These are phyloP conservation scores for Prototheca cutis DNA, from an alignment of 163 green algal genomes.

Conservation along the genomic window DNA sequence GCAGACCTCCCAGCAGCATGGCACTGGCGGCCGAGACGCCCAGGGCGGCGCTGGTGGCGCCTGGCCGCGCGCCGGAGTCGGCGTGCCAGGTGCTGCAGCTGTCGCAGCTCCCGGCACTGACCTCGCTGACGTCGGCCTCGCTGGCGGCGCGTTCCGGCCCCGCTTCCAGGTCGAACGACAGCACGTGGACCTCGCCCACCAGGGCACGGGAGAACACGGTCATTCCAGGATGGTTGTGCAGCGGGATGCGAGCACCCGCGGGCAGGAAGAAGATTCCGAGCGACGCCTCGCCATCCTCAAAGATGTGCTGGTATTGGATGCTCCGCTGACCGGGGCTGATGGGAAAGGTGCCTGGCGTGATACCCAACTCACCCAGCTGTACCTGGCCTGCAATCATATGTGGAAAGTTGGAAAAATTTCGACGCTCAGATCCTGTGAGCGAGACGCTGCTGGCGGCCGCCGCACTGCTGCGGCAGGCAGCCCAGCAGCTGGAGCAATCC, in stretches of 20 bases:
- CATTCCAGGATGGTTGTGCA: conserved; percentile 88
- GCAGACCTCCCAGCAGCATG: too few relatives aligned
- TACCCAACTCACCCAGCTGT: conserved; percentile 11
- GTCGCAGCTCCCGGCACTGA: too few relatives aligned
- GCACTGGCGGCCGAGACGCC: too few relatives aligned
- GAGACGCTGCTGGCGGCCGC: background rate
- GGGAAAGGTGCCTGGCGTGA: background rate
- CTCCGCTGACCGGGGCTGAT: background rate
- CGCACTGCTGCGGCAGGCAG: too few relatives aligned
- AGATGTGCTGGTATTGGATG: conserved; percentile 72
- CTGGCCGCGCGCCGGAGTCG: background rate
- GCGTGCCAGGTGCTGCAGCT: too few relatives aligned
- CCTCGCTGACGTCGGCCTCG: too few relatives aligned
- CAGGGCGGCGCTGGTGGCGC: conserved; percentile 8
- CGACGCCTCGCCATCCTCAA: conserved; percentile 53
- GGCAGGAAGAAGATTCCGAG: conserved; percentile 78
- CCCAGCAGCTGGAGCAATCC: background rate
- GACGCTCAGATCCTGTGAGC: background rate
- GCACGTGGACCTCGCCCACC: conserved; percentile 69
- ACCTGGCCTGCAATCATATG: conserved; percentile 9
- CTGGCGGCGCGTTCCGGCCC: too few relatives aligned
- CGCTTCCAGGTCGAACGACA: conserved; percentile 75
- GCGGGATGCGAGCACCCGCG: conserved; percentile 42
- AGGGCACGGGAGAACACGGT: conserved; percentile 61
- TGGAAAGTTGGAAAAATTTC: background rate